Evolutionary conservation across 768 basidiomycete species (phyloP).

Genomic region (Suillus alpinus): DNA sequence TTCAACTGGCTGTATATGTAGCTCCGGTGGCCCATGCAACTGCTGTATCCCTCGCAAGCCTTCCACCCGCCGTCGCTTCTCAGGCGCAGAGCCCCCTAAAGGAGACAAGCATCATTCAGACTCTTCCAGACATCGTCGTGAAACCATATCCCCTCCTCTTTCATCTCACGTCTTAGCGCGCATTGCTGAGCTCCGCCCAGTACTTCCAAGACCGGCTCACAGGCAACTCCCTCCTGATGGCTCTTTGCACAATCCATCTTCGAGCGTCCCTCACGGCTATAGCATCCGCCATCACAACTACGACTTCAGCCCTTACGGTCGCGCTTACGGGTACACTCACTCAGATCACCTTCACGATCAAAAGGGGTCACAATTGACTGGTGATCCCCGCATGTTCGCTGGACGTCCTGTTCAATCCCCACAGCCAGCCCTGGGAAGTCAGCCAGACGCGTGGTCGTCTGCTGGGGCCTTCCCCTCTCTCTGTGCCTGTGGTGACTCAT

Average conservation of each 20-base stretch:
- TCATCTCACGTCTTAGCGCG: conserved; percentile 56
- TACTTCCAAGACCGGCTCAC: conserved; percentile 59
- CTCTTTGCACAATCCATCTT: conserved; percentile 48
- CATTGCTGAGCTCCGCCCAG: conserved; percentile 64
- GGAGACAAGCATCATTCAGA: conserved; percentile 25
- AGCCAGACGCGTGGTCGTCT: conserved; percentile 25
- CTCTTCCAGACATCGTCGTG: conserved; percentile 6
- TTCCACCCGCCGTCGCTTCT: conserved; percentile 33
- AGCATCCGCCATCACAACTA: conserved; percentile 44
- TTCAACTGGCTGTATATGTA: conserved; percentile 48
- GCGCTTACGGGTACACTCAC: conserved; percentile 57
- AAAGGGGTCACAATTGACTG: conserved; percentile 12
- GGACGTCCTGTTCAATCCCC: conserved; percentile 22
- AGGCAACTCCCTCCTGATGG: conserved; percentile 24
- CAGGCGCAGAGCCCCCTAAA: conserved; percentile 27
- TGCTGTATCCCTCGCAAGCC: conserved; percentile 55
- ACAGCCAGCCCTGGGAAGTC: conserved; percentile 28
- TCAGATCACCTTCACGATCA: conserved; percentile 29
- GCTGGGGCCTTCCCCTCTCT: conserved; percentile 38
- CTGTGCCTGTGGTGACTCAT: conserved; percentile 63
- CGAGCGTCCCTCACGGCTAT: conserved; percentile 40
- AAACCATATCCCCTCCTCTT: conserved; percentile 21
- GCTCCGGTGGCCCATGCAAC: conserved; percentile 45
- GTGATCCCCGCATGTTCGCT: conserved; percentile 21
- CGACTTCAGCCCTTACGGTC: conserved; percentile 64